phyloP scores from a whole-genome alignment of 2,329 filamentous ascomycete species.

The Penicillium sp. region DNA sequence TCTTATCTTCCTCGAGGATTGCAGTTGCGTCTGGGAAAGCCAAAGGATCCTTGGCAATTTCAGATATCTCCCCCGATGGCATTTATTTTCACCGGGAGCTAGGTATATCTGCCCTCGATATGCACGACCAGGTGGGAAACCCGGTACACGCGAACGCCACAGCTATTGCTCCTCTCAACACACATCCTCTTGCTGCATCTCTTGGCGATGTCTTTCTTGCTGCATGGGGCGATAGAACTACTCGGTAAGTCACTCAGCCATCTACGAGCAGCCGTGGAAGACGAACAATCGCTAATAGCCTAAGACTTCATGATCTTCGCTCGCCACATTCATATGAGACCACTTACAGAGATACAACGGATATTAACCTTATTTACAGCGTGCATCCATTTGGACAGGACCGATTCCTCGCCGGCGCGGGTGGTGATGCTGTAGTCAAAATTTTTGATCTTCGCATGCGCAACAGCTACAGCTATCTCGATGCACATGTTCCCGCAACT shows the following conservation, averaged over 20 bases:
- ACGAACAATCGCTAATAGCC: background rate
- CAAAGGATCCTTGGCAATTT: constrained; percentile 46
- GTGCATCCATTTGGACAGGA: constrained; percentile 53
- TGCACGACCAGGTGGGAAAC: constrained; percentile 19
- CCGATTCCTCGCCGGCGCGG: constrained; percentile 52
- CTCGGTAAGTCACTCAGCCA: constrained; percentile 33
- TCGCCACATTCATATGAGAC: constrained; percentile 45
- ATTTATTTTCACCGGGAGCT: constrained; percentile 34
- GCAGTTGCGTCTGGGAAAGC: constrained; percentile 47
- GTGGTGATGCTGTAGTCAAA: constrained; percentile 55
- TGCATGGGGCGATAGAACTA: constrained; percentile 54
- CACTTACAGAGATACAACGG: constrained; percentile 52
- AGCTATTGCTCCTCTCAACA: constrained; percentile 35
- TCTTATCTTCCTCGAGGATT: constrained; percentile 47
- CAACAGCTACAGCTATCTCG: constrained; percentile 34
- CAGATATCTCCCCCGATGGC: constrained; percentile 45
- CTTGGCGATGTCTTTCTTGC: constrained; percentile 52
- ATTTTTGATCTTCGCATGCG: constrained; percentile 56
- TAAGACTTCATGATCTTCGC: constrained; percentile 56
- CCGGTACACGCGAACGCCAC: constrained; percentile 27
- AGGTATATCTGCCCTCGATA: constrained; percentile 35
- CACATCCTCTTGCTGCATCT: constrained; percentile 18
- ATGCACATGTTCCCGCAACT: constrained; percentile 15
- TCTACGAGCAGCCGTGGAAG: too few species aligned
- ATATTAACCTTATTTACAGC: constrained; percentile 55